Evolutionary conservation across 768 basidiomycete genomes (phyloP).

Genomic region (Strobilomyces dryophilus): DNA sequence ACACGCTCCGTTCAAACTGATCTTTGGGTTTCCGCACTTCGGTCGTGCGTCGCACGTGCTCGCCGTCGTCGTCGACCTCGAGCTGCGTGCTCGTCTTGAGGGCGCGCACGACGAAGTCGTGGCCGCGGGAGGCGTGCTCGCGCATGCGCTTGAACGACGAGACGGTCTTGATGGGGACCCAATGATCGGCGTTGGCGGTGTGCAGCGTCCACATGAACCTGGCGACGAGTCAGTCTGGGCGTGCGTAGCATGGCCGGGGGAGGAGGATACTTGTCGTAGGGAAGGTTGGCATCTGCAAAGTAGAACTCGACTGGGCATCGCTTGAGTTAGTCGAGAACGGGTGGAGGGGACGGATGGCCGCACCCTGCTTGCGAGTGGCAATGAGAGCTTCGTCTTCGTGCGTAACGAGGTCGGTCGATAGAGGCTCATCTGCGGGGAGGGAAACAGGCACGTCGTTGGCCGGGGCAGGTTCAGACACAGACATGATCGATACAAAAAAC

Average conservation of each 20-base stretch:
- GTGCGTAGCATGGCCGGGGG: too few species aligned
- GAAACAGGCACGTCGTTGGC: not conserved
- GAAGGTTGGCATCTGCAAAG: constrained; percentile 94
- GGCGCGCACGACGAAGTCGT: constrained; percentile 68
- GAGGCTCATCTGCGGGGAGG: not conserved
- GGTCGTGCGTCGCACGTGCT: constrained; percentile 70
- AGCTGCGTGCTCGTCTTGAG: constrained; percentile 53
- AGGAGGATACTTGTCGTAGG: constrained; percentile 68
- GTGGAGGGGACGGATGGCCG: constrained; percentile 14
- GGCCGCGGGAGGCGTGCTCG: constrained; percentile 56
- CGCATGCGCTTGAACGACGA: constrained; percentile 95
- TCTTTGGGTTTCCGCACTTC: constrained; percentile 75
- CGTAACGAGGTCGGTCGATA: constrained; percentile 14
- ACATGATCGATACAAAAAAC: constrained; percentile 20
- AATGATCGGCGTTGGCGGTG: constrained; percentile 76
- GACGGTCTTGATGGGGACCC: constrained; percentile 84
- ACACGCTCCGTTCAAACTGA: constrained; percentile 79
- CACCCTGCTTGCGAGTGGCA: constrained; percentile 56
- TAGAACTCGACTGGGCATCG: constrained; percentile 85
- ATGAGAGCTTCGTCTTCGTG: constrained; percentile 40
- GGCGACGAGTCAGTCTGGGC: not conserved
- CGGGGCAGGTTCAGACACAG: constrained; percentile 12
- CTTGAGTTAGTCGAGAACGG: not conserved
- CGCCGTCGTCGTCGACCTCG: constrained; percentile 69
- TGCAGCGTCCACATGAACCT: constrained; percentile 97